These are phyloP conservation scores for Metarhizium brunneum DNA, from an alignment of 2,329 filamentous ascomycete genomes.

Conservation along the genomic window DNA sequence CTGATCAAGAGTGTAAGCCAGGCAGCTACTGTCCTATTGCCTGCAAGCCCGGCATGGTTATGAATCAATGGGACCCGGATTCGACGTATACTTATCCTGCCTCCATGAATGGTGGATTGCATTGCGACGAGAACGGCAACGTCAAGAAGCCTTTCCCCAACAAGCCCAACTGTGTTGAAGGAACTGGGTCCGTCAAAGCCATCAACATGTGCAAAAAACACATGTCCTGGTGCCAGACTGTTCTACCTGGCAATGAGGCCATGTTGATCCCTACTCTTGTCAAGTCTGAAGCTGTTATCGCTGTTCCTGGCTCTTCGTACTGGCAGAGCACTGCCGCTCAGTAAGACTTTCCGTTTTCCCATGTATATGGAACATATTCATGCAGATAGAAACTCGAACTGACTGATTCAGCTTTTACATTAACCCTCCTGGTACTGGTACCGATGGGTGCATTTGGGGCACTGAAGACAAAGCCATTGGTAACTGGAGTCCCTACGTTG, in stretches of 20 bases:
- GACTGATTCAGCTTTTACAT: slow-evolving; percentile 56
- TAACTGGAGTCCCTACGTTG: slow-evolving; percentile 72
- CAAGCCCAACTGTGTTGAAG: slow-evolving; percentile 60
- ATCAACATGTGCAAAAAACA: slow-evolving; percentile 54
- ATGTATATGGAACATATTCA: neutral
- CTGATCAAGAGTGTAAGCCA: slow-evolving; percentile 58
- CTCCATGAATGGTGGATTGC: slow-evolving; percentile 70
- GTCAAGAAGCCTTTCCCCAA: slow-evolving; percentile 60
- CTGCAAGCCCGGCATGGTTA: slow-evolving; percentile 66
- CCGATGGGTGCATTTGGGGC: slow-evolving; percentile 65
- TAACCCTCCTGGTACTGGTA: slow-evolving; percentile 60
- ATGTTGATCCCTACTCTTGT: slow-evolving; percentile 77
- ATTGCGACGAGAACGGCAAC: slow-evolving; percentile 57
- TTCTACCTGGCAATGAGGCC: slow-evolving; percentile 68
- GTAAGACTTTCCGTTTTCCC: slow-evolving; percentile 32
- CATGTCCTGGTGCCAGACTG: slow-evolving; percentile 71
- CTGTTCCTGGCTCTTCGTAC: slow-evolving; percentile 61
- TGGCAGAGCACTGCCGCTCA: slow-evolving; percentile 68
- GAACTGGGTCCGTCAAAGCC: slow-evolving; percentile 54
- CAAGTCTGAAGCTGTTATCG: slow-evolving; percentile 44
- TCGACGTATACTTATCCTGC: slow-evolving; percentile 60
- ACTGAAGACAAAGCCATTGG: slow-evolving; percentile 51
- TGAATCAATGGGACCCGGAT: slow-evolving; percentile 67
- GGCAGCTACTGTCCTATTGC: slow-evolving; percentile 69
- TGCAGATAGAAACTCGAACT: slow-evolving; percentile 5